Conservation (phyloP, 345 rosid genomes). For the Arabidopsis suecica region DNA sequence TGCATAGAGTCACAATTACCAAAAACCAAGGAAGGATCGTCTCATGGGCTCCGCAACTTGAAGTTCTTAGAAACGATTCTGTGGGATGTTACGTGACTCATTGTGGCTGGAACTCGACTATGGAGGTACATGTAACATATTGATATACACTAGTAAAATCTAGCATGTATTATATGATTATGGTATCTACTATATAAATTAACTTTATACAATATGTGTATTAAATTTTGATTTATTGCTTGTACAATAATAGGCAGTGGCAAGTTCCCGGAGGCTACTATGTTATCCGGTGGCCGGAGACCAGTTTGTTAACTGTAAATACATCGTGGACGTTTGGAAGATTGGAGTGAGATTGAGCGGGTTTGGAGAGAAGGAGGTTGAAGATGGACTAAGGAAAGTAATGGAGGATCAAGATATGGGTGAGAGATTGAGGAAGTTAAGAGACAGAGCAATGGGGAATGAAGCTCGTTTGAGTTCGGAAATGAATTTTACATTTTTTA, state of each 20-base stretch:
- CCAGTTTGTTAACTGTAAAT: slow-evolving; percentile 73
- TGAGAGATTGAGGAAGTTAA: slow-evolving; percentile 49
- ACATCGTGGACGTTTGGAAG: slow-evolving; percentile 62
- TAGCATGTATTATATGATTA: background rate
- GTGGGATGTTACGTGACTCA: slow-evolving; percentile 70
- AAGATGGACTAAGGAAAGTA: slow-evolving; percentile 54
- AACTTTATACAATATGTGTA: background rate
- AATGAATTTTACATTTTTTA: slow-evolving; percentile 11
- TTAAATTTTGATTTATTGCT: background rate
- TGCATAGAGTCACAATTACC: slow-evolving; percentile 46
- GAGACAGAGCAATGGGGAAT: slow-evolving; percentile 49
- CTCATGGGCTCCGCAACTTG: slow-evolving; percentile 75
- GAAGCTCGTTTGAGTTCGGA: slow-evolving; percentile 22
- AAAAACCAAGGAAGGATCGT: slow-evolving; percentile 60
- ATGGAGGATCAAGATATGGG: slow-evolving; percentile 56
- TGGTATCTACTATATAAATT: background rate
- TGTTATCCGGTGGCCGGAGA: slow-evolving; percentile 87
- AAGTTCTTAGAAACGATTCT: slow-evolving; percentile 55
- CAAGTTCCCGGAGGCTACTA: slow-evolving; percentile 48
- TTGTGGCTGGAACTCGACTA: slow-evolving; percentile 93
- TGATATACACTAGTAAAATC: background rate
- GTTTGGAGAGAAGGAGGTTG: slow-evolving; percentile 53
- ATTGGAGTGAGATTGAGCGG: slow-evolving; percentile 62
- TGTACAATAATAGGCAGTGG: slow-evolving; percentile 39
- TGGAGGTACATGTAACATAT: slow-evolving; percentile 51